A percentile compares a stretch with the other conserved stretches of the same genome.
These are phyloP conservation scores for Vigna angularis DNA, from an alignment of 306 rosid species.

Conservation along the genomic window DNA sequence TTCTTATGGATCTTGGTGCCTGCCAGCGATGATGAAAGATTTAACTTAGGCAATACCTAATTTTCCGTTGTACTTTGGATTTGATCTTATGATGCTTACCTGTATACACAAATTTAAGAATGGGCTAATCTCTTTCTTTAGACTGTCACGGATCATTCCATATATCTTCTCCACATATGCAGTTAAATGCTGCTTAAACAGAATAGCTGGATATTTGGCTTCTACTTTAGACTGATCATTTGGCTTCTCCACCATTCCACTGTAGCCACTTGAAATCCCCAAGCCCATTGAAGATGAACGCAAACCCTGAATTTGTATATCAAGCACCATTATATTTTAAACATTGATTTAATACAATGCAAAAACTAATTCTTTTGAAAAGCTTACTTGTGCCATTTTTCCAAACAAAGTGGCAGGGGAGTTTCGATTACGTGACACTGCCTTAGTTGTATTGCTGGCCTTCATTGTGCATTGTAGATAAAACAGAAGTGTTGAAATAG, in stretches of 20 bases:
- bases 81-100: conserved; percentile 54
- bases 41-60: conserved; percentile 8
- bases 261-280: conserved; percentile 87
- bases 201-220: conserved; percentile 88
- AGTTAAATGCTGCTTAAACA: conserved; percentile 81
- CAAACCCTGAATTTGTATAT: conserved; percentile 63
- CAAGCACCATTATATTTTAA: conserved; percentile 28
- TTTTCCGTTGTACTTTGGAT: background rate
- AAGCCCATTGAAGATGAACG: conserved; percentile 73
- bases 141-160: conserved; percentile 79
- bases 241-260: conserved; percentile 79
- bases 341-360: conserved; percentile 10
- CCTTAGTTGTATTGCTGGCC: conserved; percentile 68
- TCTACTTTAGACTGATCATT: conserved; percentile 79
- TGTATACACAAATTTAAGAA: conserved; percentile 88
- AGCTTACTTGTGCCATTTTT: conserved; percentile 84
- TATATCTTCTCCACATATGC: conserved; percentile 82
- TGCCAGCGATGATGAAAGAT: conserved; percentile 47
- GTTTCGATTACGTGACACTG: conserved; percentile 67
- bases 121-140: conserved; percentile 87
- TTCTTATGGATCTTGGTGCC: conserved; percentile 84
- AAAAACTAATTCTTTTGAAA: conserved; percentile 36
- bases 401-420: conserved; percentile 84
- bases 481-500: conserved; percentile 80
- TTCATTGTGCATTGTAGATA: conserved; percentile 86